Base-by-base conservation (phyloP, 2,329 filamentous ascomycete genomes). In the Neopestalotiopsis rosae region DNA sequence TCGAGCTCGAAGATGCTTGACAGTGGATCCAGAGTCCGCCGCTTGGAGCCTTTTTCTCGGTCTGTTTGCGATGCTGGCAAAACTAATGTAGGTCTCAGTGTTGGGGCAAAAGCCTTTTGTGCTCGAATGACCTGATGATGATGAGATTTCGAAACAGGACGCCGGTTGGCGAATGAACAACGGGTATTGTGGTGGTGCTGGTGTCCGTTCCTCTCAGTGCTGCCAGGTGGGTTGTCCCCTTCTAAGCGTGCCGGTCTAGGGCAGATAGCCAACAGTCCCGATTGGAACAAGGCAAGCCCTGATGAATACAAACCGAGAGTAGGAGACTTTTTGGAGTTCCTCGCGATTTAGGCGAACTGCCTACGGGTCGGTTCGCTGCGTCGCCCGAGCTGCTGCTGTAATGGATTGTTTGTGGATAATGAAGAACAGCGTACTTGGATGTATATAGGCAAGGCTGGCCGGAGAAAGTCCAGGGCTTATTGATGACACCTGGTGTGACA, bases 21-120 rank as follows among this genome's bases (percentile, higher is more conserved):
- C 14, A 17, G 45, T 52, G 17, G 45, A 38, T 20, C 45, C 17
- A 10, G 45, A n/a, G 45, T 52, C 24, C 17, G 42, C 45, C 17
- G 45, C 45, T 17, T 52, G 45, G 45, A 52, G 24, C 45, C 24
- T 52, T 3, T 24, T 52, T 7, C 45, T 52, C 42, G 24, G 34
- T 10, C 10, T 7, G 34, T 38, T 38, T 38, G 34, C 5, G 34
- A 6, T 52, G 45, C 45, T 52, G 45, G 45, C 45, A 10, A 20
- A 52, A 52, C 45, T 52, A 52, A 52, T 52, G 45, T 52, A 52
- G 45, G 45, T 52, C 45, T 52, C 45, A 52, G 45, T n/a, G 45
- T 24, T n/a, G 45, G 17, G 17, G 45, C 45, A 52, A 52, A 52
- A 10, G 45, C 45, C 45, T 52, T 24, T 52, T 52, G 45, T 20